Conservation (phyloP, 2,329 filamentous ascomycete species). For the Coniochaeta sp. region DNA sequence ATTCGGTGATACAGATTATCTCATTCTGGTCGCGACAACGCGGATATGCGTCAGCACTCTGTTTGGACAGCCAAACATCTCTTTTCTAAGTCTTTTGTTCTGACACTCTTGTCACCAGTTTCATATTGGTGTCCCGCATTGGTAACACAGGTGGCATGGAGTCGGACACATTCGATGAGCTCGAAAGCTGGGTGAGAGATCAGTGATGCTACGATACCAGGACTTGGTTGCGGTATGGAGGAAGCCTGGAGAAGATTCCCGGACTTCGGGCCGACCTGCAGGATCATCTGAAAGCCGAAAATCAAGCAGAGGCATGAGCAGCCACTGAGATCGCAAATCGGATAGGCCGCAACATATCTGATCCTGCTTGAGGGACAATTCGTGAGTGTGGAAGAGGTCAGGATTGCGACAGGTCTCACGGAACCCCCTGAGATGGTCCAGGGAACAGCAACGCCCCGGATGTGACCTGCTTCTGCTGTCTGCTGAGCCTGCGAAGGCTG, state of each 20-base stretch:
- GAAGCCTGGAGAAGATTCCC: slow-evolving; percentile 3
- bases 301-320: neutral
- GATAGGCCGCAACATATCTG: neutral
- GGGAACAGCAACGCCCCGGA: neutral
- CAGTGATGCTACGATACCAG: neutral
- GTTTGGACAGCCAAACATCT: too few relatives aligned
- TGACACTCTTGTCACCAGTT: too few relatives aligned
- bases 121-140: too few relatives aligned
- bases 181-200: neutral
- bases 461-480: neutral
- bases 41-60: too few relatives aligned
- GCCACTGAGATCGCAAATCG: neutral
- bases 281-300: neutral
- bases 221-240: neutral
- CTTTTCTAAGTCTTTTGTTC: too few relatives aligned
- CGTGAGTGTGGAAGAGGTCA: neutral
- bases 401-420: neutral
- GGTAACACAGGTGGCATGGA: too few relatives aligned
- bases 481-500: neutral
- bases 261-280: neutral
- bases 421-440: neutral
- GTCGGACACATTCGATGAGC: neutral
- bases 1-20: too few relatives aligned
- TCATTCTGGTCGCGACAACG: too few relatives aligned
- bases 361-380: slow-evolving; percentile 2